Evolutionary conservation across 768 basidiomycete species (phyloP), one percentile per base, ranked within the genome.

Genomic region (Boletus fagicola): DNA sequence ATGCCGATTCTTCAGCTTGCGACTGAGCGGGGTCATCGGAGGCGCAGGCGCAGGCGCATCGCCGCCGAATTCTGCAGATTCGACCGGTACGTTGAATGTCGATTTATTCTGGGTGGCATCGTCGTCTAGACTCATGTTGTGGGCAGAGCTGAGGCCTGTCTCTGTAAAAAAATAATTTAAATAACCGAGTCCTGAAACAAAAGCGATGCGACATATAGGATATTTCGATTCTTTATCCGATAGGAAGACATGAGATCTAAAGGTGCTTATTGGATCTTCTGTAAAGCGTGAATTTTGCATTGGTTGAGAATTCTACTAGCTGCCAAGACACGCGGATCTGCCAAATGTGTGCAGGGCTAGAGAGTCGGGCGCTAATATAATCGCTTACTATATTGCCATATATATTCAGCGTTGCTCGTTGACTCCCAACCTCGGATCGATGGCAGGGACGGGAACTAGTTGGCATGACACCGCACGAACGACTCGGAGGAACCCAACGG

Each of bases 1-100:
- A 42, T 71, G 68, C 8, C 62, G 51, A 51, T 62, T 64, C 57
- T 72, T 71, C 18, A 69, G 55, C 56, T 67, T 44, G 22, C 71
- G 71, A 38, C 55, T 47, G 16, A 66, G 54, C 5, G 36, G 52
- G 0, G 24, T 12, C 5, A 36, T n/a, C n/a, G n/a, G n/a, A n/a
- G n/a, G n/a, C n/a, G n/a, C 24, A 15, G 15, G 22, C 6, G 22
- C 35, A 35, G 45, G 15, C 0, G n/a, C n/a, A 4, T 7, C 30
- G 1, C 38, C 15, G 8, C 45, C 31, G 9, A 20, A 26, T 24
- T 48, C 47, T 12, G 49, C 35, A n/a, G 62, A 46, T 26, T 43
- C 62, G 5, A 56, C 35, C 10, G 35, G 51, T 15, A 22, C 13
- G 24, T 39, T 5, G 44, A 39, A 48, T n/a, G 53, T n/a, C 2